A percentile compares a stretch with the other conserved stretches of the same genome.
These are phyloP conservation scores for Fusarium sp. DNA, from an alignment of 2,329 filamentous ascomycete species.

Conservation along the genomic window DNA sequence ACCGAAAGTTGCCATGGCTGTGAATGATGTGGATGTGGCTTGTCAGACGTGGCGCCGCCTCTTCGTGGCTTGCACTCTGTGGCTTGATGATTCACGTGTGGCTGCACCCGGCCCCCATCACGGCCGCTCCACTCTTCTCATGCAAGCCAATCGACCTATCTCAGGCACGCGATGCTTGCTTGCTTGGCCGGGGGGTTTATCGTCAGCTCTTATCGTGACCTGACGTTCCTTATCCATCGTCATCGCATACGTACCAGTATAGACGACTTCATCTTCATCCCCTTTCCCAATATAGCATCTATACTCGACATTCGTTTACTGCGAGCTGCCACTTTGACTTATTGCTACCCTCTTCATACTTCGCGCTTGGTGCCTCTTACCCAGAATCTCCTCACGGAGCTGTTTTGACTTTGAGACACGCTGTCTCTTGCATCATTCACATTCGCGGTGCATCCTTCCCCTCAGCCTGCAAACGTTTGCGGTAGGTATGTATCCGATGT, in stretches of 20 bases:
- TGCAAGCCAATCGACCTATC: conserved; percentile 19
- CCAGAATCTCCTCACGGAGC: conserved; percentile 17
- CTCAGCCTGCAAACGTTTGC: conserved; percentile 15
- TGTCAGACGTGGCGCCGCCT: not conserved
- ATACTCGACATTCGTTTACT: conserved; percentile 24
- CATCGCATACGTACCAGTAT: conserved; percentile 17
- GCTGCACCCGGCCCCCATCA: not conserved
- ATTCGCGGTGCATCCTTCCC: conserved; percentile 22
- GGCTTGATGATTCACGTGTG: conserved; percentile 5
- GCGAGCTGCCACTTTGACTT: not conserved
- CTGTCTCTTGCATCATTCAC: conserved; percentile 41
- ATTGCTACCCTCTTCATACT: not conserved
- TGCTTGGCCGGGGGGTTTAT: conserved; percentile 13
- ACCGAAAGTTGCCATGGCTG: not conserved
- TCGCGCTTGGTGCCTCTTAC: not conserved
- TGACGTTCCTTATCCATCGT: conserved; percentile 14
- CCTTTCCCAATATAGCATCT: conserved; percentile 8
- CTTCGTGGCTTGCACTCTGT: not conserved
- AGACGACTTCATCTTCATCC: conserved; percentile 6
- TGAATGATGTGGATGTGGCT: conserved; percentile 7
- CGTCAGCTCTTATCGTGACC: conserved; percentile 26
- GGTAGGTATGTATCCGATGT: conserved; percentile 40
- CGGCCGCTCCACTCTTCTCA: conserved; percentile 25
- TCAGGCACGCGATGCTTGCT: conserved; percentile 9
- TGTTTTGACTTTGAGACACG: conserved; percentile 42